Evolutionary conservation across 768 basidiomycete species (phyloP).

Genomic region (Podaxis pistillaris): DNA sequence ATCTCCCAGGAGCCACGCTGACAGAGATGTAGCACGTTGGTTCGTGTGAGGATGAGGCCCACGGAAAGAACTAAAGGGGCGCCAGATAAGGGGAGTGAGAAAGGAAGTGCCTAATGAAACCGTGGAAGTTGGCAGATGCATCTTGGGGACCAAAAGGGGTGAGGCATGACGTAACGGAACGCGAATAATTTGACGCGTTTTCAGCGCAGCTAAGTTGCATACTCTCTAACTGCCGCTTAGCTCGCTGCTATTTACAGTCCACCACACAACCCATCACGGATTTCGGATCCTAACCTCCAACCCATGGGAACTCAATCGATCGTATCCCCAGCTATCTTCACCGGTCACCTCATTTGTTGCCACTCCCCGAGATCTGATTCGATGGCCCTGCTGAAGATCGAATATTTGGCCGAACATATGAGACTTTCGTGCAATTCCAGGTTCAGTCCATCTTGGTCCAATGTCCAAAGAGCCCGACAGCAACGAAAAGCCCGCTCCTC

Average conservation of each 20-base stretch:
- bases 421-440: not conserved
- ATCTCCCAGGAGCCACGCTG: not conserved
- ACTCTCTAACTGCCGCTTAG: not conserved
- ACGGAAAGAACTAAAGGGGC: not conserved
- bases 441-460: not conserved
- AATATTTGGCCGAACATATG: not conserved
- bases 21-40: not conserved
- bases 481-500: not conserved
- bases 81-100: not conserved
- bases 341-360: not conserved
- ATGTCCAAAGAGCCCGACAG: conserved; percentile 8
- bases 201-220: not conserved
- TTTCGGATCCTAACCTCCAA: not conserved
- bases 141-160: not conserved
- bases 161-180: not conserved
- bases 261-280: not conserved
- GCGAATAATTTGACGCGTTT: not conserved
- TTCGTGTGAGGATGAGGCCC: conserved; percentile 4
- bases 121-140: not conserved
- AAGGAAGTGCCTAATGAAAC: not conserved
- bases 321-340: not conserved
- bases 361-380: conserved; percentile 2
- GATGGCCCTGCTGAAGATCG: not conserved
- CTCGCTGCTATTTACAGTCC: not conserved
- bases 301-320: conserved; percentile 5